Evolutionary conservation across 371 early-diverging fungal species (phyloP), one percentile per base, ranked within the genome.

Genomic region (Apophysomyces sp.): DNA sequence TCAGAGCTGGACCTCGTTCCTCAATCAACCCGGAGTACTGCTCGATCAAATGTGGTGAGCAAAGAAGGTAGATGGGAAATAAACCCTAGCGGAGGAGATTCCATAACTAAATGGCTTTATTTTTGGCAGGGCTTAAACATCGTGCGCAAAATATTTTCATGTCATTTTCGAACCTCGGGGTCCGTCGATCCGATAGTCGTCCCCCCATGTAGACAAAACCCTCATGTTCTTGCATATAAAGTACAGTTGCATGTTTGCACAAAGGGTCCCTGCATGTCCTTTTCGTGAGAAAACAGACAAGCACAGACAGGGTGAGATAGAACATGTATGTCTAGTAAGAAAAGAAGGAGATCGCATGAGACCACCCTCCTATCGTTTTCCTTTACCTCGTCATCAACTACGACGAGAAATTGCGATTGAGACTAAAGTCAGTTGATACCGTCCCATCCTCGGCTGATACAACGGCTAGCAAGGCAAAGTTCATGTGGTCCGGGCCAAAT

Each of bases 81-180:
- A 15, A 34, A 13, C 34, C 13, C 28, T 24, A 44, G 28, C 3
- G 57, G 34, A 24, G 53, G 40, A 31, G 44, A 51, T 12, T 27
- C 52, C 21, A 21, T 0, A 8, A 16, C 24, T 44, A 44, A 44
- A 21, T 24, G 49, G 24, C n/a, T 44, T 2, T 21, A 21, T 44
- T 44, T 44, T 9, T 44, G n/a, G 21, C 21, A 24, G 52, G 58
- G n/a, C 32, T 68, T 32, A 68, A 57, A 24, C 52, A 68, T 54
- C 66, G 65, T 39, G 62, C 61, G 0, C 67, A 66, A 21, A 39
- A 58, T 34, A 57, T 68, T n/a, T 36, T 68, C 4, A 65, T 44
- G 49, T 44, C 49, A 44, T 44, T 66, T 51, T 60, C 62, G 13
- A 65, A 65, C 55, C 69, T 66, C 54, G 51, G 66, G 12, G 65